Evolutionary conservation across 345 rosid species (phyloP).

Genomic region (Balakata baccata): DNA sequence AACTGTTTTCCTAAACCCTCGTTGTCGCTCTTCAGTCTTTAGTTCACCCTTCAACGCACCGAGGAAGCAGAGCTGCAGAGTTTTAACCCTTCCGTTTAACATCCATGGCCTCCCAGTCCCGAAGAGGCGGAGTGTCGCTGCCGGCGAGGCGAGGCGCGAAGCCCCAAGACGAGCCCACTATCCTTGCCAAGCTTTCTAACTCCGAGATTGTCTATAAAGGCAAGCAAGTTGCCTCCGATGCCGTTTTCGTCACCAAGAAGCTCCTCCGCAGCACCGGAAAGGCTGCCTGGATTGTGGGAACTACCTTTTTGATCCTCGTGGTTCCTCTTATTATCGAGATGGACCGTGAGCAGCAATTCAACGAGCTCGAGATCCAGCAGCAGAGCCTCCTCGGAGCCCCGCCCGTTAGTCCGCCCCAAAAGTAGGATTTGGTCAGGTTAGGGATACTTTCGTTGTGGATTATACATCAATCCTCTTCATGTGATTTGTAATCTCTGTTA

Average conservation of each 20-base stretch:
- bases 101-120: constrained; percentile 45
- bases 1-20: not conserved
- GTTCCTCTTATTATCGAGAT: constrained; percentile 64
- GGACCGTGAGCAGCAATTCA: constrained; percentile 66
- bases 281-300: constrained; percentile 83
- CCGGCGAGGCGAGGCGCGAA: constrained; percentile 33
- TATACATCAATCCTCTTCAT: not conserved
- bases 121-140: constrained; percentile 48
- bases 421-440: constrained; percentile 23
- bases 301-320: constrained; percentile 61
- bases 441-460: not conserved
- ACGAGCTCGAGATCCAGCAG: constrained; percentile 67
- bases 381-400: constrained; percentile 66
- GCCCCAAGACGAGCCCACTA: constrained; percentile 26
- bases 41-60: too few species aligned
- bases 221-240: constrained; percentile 52
- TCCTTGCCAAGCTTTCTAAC: constrained; percentile 41
- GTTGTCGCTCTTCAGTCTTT: not conserved
- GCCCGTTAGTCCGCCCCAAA: constrained; percentile 24
- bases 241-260: constrained; percentile 61
- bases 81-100: not conserved
- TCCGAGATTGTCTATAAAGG: constrained; percentile 47
- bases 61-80: not conserved
- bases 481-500: not conserved
- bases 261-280: constrained; percentile 78